These are phyloP conservation scores for Linnemannia exigua DNA, from an alignment of 192 early-diverging fungal species.

Conservation along the genomic window DNA sequence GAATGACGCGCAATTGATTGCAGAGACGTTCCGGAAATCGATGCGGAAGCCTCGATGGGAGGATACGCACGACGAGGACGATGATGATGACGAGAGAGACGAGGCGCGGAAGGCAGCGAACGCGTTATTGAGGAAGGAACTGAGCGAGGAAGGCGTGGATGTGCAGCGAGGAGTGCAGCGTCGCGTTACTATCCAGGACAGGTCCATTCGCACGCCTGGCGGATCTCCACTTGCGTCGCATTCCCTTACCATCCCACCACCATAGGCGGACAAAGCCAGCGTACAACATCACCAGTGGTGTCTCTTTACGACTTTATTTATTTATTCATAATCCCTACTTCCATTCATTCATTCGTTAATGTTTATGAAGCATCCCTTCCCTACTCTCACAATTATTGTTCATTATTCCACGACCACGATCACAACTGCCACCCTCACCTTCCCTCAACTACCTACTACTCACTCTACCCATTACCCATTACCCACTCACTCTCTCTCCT, in stretches of 20 bases:
- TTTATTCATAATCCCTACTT: background rate
- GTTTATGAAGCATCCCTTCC: background rate
- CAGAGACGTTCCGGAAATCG: conserved; percentile 53
- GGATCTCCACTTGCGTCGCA: conserved; percentile 2
- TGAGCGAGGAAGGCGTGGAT: conserved; percentile 52
- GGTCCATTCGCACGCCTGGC: conserved; percentile 2
- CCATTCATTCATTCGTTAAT: background rate
- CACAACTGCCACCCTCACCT: background rate
- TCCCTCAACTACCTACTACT: background rate
- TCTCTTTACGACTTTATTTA: background rate
- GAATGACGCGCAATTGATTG: conserved; percentile 43
- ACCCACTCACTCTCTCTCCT: background rate
- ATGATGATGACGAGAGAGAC: conserved; percentile 30
- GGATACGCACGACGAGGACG: conserved; percentile 8
- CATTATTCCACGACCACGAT: background rate
- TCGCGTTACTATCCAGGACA: conserved; percentile 46
- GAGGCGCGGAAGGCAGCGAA: conserved; percentile 35
- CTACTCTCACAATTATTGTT: background rate
- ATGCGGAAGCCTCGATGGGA: conserved; percentile 52
- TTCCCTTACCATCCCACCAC: background rate
- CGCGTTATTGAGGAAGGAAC: conserved; percentile 33
- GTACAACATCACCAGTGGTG: too few species aligned
- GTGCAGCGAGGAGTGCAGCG: conserved; percentile 45
- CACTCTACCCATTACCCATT: background rate
- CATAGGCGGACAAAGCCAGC: too few species aligned